A percentile compares a stretch with the other conserved stretches of the same genome.
These are phyloP conservation scores for Astrephomene gubernaculifera DNA, from an alignment of 139 green algal genomes.

Conservation along the genomic window DNA sequence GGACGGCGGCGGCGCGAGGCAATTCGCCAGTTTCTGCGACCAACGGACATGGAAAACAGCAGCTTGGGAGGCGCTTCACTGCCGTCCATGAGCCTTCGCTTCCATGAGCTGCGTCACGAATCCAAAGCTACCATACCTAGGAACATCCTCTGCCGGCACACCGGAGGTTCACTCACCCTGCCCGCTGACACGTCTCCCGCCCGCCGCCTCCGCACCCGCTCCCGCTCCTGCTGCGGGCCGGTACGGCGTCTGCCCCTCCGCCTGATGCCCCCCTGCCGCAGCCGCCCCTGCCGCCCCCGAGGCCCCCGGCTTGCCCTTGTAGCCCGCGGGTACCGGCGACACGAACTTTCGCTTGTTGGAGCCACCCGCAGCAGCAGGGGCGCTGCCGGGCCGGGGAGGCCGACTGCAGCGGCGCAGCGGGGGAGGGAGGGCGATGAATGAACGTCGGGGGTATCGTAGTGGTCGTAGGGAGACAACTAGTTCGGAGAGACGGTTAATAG, in stretches of 20 bases:
- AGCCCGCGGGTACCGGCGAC: constrained; percentile 8
- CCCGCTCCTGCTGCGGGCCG: background rate
- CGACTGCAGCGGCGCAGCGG: background rate
- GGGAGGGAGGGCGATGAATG: background rate
- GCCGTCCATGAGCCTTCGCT: too few species aligned
- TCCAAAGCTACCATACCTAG: too few species aligned
- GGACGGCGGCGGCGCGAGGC: too few species aligned
- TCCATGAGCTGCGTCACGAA: too few species aligned
- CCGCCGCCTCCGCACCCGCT: background rate
- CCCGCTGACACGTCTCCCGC: too few species aligned
- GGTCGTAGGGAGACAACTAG: background rate
- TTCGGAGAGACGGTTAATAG: too few species aligned
- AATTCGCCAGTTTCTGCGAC: too few species aligned
- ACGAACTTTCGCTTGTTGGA: constrained; percentile 27
- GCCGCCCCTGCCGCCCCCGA: too few species aligned
- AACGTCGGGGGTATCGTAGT: background rate
- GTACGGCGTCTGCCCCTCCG: background rate
- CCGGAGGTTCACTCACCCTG: too few species aligned
- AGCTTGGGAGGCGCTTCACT: too few species aligned
- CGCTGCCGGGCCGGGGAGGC: background rate
- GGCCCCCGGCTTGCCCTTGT: constrained; percentile 22
- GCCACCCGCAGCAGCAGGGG: background rate
- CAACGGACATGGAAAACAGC: too few species aligned
- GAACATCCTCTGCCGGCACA: too few species aligned
- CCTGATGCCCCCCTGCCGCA: background rate